Percentiles rank a stretch among this genome's conserved stretches.
Conservation (phyloP, 768 basidiomycete species). For the Rossbeevera mucosa region DNA sequence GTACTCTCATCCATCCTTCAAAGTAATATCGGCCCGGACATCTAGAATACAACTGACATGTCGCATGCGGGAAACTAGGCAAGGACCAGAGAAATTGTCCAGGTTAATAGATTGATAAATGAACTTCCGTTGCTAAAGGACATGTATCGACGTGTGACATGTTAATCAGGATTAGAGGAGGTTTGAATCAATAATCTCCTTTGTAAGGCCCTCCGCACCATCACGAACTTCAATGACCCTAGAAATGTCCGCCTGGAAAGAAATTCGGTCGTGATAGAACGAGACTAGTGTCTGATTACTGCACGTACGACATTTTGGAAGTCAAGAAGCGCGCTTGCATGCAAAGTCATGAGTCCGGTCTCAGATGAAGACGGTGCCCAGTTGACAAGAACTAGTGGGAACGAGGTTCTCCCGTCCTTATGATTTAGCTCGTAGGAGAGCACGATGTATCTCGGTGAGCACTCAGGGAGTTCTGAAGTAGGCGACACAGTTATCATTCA, state of each 20-base stretch:
- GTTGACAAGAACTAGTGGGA: conserved; percentile 82
- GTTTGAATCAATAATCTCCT: conserved; percentile 61
- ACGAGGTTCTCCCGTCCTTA: conserved; percentile 76
- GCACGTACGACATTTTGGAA: conserved; percentile 72
- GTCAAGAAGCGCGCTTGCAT: conserved; percentile 75
- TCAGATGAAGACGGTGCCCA: conserved; percentile 82
- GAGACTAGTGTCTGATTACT: background rate
- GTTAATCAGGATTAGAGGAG: conserved; percentile 31
- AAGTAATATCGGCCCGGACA: background rate
- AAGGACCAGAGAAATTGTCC: conserved; percentile 3
- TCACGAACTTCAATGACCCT: conserved; percentile 81
- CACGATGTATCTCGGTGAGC: conserved; percentile 80
- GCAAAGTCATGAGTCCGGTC: conserved; percentile 69
- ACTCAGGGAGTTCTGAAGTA: conserved; percentile 74
- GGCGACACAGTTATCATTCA: background rate
- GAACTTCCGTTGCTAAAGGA: background rate
- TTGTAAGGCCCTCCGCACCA: conserved; percentile 76
- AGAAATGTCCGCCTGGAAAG: conserved; percentile 61
- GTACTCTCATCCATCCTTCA: background rate
- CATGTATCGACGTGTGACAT: background rate
- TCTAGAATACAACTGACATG: background rate
- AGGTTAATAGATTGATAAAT: background rate
- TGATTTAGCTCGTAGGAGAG: conserved; percentile 81
- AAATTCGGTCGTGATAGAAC: background rate
- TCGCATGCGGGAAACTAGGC: background rate